phyloP scores from a whole-genome alignment of 495 filamentous ascomycete genomes.

The Aspergillus olivimuriae region DNA sequence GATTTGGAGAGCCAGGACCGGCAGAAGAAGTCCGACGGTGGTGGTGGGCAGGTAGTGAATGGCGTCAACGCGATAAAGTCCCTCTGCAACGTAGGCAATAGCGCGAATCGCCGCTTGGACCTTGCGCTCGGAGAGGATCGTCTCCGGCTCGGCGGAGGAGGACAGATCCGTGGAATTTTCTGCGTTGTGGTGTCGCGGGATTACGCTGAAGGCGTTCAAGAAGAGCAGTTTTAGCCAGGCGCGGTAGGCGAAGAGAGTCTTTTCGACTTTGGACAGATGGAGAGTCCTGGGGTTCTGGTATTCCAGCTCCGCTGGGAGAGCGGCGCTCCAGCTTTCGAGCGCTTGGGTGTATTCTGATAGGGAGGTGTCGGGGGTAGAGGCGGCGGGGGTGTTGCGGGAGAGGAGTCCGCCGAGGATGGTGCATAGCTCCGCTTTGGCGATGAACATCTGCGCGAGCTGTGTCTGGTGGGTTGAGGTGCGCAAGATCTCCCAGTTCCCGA shows the following conservation, averaged over 20 bases:
- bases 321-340: not conserved
- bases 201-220: slow-evolving; percentile 2
- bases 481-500: slow-evolving; percentile 4
- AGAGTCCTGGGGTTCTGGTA: not conserved
- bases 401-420: slow-evolving; percentile 3
- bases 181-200: slow-evolving; percentile 1
- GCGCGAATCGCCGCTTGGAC: slow-evolving; percentile 2
- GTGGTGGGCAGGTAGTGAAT: slow-evolving; percentile 7
- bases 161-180: not conserved
- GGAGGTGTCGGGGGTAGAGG: not conserved
- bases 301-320: not conserved
- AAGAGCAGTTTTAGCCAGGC: slow-evolving; percentile 10
- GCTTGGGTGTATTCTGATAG: not conserved
- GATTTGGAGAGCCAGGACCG: slow-evolving; percentile 1
- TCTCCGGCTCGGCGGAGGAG: not conserved
- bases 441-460: slow-evolving; percentile 7
- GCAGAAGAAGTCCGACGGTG: slow-evolving; percentile 5
- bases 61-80: slow-evolving; percentile 1
- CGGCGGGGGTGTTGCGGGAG: not conserved
- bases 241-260: slow-evolving; percentile 6
- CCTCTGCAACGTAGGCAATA: slow-evolving; percentile 6
- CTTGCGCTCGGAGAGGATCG: not conserved
- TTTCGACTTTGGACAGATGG: not conserved
- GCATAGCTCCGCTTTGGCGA: slow-evolving; percentile 6
- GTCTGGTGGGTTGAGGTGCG: not conserved